phyloP scores from a whole-genome alignment of 345 rosid species.

The Lagerstroemia speciosa region DNA sequence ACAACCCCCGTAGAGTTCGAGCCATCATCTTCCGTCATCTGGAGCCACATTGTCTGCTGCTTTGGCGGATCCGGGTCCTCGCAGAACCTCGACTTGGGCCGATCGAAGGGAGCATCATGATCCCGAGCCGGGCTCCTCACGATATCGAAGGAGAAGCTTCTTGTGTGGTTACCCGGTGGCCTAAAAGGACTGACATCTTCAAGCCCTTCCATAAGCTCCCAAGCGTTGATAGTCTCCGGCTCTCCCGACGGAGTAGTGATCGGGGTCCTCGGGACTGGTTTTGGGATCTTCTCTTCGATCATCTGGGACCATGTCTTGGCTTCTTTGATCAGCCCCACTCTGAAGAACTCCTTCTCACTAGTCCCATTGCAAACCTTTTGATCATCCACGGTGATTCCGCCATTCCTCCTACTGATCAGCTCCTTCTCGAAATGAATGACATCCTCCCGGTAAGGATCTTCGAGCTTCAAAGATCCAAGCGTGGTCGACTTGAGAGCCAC shows the following conservation, averaged over 20 bases:
- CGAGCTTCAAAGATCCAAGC: conserved; percentile 61
- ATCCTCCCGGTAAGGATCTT: conserved; percentile 19
- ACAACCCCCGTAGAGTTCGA: conserved; percentile 10
- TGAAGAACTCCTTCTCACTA: conserved; percentile 20
- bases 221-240: conserved; percentile 84
- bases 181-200: conserved; percentile 50
- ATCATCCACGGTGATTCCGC: not conserved
- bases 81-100: conserved; percentile 26
- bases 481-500: conserved; percentile 69
- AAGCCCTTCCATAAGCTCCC: conserved; percentile 95
- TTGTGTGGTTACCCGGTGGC: conserved; percentile 28
- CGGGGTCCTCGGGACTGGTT: conserved; percentile 56
- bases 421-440: conserved; percentile 3
- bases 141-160: conserved; percentile 70
- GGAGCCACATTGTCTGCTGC: conserved; percentile 39
- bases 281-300: conserved; percentile 71
- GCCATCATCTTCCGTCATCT: conserved; percentile 30
- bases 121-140: conserved; percentile 16
- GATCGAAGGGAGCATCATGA: not conserved
- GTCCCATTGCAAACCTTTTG: not conserved
- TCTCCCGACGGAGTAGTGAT: conserved; percentile 78
- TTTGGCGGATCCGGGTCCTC: conserved; percentile 16
- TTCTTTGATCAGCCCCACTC: conserved; percentile 50
- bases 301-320: conserved; percentile 83
- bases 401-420: conserved; percentile 1